Conservation (phyloP, 257 asterid genomes). For the Verbascum thapsus region DNA sequence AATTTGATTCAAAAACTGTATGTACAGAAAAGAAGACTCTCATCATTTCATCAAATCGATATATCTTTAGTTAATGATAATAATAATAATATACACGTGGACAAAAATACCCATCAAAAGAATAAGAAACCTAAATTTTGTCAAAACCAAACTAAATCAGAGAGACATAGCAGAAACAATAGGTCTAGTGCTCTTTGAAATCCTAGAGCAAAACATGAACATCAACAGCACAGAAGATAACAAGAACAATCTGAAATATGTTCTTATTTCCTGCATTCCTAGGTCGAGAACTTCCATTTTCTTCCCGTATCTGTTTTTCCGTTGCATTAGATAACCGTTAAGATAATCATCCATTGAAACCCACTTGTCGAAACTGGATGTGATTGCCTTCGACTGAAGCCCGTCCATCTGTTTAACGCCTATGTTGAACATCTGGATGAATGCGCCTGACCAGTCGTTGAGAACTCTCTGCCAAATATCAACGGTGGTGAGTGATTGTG, state of each 20-base stretch:
- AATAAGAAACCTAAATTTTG: constrained; percentile 16
- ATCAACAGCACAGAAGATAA: constrained; percentile 84
- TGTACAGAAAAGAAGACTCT: constrained; percentile 30
- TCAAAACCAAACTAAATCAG: constrained; percentile 33
- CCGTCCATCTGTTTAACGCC: constrained; percentile 74
- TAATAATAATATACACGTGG: constrained; percentile 43
- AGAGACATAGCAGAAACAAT: constrained; percentile 71
- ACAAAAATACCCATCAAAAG: constrained; percentile 27
- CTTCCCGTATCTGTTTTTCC: constrained; percentile 81
- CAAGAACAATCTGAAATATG: constrained; percentile 89
- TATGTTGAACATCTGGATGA: constrained; percentile 70
- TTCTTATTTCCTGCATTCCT: constrained; percentile 90
- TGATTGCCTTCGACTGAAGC: constrained; percentile 48
- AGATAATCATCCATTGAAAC: constrained; percentile 88
- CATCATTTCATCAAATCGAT: constrained; percentile 24
- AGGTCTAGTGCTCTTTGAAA: constrained; percentile 81
- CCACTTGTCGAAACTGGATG: constrained; percentile 64
- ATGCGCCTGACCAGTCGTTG: constrained; percentile 91
- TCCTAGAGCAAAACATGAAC: constrained; percentile 98
- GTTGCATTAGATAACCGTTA: constrained; percentile 77
- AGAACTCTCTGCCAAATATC: constrained; percentile 70
- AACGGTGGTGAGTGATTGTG: constrained; percentile 12
- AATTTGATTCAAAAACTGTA: constrained; percentile 2
- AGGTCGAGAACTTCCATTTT: constrained; percentile 91
- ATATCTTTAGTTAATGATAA: constrained; percentile 24